phyloP scores from a whole-genome alignment of 257 asterid species.

The Hygrophila difformis region DNA sequence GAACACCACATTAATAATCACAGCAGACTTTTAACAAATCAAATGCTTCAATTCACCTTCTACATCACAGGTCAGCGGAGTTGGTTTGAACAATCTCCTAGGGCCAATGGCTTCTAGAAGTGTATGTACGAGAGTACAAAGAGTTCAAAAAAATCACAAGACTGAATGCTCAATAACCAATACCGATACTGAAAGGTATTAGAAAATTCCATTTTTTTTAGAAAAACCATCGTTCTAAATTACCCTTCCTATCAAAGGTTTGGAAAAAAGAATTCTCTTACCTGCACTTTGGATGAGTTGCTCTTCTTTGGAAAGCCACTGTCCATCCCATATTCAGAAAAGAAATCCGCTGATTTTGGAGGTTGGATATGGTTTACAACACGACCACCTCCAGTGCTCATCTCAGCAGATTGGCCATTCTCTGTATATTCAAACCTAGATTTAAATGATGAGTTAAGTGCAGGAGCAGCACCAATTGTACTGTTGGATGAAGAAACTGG shows the following conservation, averaged over 20 bases:
- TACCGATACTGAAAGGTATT: too few species aligned
- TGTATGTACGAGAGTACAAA: too few species aligned
- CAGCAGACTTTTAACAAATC: not conserved
- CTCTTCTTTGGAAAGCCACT: slow-evolving; percentile 72
- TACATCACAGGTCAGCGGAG: too few species aligned
- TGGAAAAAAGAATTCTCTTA: slow-evolving; percentile 28
- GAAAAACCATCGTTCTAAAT: too few species aligned
- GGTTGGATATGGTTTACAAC: slow-evolving; percentile 59
- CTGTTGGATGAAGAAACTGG: slow-evolving; percentile 51
- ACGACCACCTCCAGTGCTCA: slow-evolving; percentile 54
- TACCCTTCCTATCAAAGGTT: slow-evolving; percentile 12
- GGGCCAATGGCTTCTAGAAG: too few species aligned
- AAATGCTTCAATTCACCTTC: too few species aligned
- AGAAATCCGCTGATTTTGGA: slow-evolving; percentile 76
- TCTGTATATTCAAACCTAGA: slow-evolving; percentile 88
- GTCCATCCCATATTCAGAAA: slow-evolving; percentile 90
- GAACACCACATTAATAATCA: not conserved
- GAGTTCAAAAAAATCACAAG: too few species aligned
- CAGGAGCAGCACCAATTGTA: slow-evolving; percentile 34
- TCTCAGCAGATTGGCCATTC: slow-evolving; percentile 58
- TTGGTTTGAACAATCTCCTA: too few species aligned
- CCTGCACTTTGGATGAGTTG: slow-evolving; percentile 60
- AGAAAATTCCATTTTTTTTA: too few species aligned
- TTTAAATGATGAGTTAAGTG: slow-evolving; percentile 35
- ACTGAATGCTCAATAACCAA: too few species aligned